Conservation (phyloP, 768 basidiomycete genomes). For the Rhodotorula paludigena region DNA sequence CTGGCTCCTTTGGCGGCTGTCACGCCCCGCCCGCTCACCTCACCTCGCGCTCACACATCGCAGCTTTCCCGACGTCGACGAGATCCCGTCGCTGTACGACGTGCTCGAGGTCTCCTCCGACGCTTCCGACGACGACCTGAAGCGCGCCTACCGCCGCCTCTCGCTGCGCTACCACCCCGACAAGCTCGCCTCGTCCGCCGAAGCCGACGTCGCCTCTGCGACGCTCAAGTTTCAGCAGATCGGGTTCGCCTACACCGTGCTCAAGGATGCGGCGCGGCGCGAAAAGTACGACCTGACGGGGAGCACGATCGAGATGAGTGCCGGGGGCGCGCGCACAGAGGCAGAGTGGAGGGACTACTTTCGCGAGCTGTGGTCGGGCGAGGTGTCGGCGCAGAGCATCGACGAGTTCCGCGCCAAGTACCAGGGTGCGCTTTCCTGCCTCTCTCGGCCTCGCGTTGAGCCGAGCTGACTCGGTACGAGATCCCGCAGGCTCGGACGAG, state of each 20-base stretch:
- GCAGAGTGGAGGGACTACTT: slow-evolving; percentile 96
- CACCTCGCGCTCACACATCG: background rate
- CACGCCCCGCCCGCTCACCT: background rate
- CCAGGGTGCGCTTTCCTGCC: slow-evolving; percentile 62
- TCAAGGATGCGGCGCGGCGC: slow-evolving; percentile 70
- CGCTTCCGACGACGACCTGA: slow-evolving; percentile 25
- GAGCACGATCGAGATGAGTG: slow-evolving; percentile 66
- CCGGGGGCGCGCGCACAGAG: slow-evolving; percentile 58
- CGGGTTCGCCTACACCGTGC: slow-evolving; percentile 85
- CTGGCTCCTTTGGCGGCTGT: background rate
- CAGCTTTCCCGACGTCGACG: slow-evolving; percentile 27
- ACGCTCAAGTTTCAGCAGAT: slow-evolving; percentile 74
- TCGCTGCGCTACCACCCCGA: slow-evolving; percentile 85
- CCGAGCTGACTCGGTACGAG: background rate
- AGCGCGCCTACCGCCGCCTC: slow-evolving; percentile 66
- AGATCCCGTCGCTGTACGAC: slow-evolving; percentile 36
- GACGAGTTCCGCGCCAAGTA: slow-evolving; percentile 93
- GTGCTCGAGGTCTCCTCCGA: slow-evolving; percentile 16
- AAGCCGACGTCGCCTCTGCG: slow-evolving; percentile 61
- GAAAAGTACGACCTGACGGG: slow-evolving; percentile 80
- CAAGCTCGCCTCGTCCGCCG: slow-evolving; percentile 61
- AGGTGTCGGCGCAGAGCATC: slow-evolving; percentile 53
- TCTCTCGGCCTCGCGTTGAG: background rate
- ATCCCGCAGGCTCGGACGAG: slow-evolving; percentile 67
- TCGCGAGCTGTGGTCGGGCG: slow-evolving; percentile 41